A percentile compares a stretch with the other conserved stretches of the same genome.
phyloP scores from a whole-genome alignment of 345 rosid genomes.

The Corchorus capsularis region DNA sequence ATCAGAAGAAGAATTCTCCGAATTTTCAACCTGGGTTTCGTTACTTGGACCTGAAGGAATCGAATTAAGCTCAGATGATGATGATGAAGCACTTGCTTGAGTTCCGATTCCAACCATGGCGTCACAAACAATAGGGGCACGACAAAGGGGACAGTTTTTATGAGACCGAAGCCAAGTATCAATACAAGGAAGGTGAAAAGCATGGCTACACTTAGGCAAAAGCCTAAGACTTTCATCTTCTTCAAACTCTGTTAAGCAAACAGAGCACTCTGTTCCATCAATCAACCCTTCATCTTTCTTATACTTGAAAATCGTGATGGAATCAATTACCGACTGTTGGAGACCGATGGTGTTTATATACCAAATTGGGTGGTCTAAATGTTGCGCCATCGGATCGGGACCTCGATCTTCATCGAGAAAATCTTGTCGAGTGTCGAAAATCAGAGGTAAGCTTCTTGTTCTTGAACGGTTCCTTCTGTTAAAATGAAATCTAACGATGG shows the following conservation, averaged over 20 bases:
- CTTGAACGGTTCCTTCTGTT: conserved; percentile 28
- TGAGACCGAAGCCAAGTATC: conserved; percentile 85
- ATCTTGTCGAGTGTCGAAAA: conserved; percentile 34
- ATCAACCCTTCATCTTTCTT: conserved; percentile 48
- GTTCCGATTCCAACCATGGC: neutral
- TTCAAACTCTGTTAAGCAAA: conserved; percentile 74
- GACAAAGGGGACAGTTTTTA: conserved; percentile 81
- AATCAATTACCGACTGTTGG: conserved; percentile 54
- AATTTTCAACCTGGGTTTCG: conserved; percentile 25
- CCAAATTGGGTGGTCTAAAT: conserved; percentile 61
- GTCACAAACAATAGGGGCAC: conserved; percentile 53
- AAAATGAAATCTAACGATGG: neutral
- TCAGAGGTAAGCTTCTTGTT: conserved; percentile 20
- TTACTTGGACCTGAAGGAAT: conserved; percentile 26
- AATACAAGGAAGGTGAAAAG: conserved; percentile 74
- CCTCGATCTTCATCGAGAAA: conserved; percentile 40
- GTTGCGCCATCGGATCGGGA: neutral
- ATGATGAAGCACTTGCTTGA: neutral
- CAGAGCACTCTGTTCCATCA: conserved; percentile 84
- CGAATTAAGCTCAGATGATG: conserved; percentile 12
- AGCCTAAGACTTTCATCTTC: conserved; percentile 66
- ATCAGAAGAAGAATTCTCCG: neutral
- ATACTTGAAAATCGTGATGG: conserved; percentile 56
- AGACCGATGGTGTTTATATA: conserved; percentile 63
- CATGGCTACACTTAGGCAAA: conserved; percentile 82